Base-by-base conservation (phyloP, 164 flowering plant genomes). In the Brasenia schreberi region DNA sequence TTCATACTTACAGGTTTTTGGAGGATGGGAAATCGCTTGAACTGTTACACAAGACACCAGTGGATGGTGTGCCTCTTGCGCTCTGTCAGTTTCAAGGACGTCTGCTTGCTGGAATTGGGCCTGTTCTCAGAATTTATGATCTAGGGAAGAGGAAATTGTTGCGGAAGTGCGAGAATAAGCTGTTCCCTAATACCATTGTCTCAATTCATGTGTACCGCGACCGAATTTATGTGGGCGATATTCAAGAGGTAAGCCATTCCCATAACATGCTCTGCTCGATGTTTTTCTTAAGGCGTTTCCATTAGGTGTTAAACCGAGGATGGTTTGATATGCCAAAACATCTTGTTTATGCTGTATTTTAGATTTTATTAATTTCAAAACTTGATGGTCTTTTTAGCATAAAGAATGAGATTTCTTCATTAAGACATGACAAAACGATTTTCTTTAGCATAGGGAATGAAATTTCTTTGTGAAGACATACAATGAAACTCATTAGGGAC, bases 111-210 rank as follows among this genome's bases (percentile, higher is more conserved):
- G 99, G 99, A 33, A 87, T 95, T 69, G 99, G 99, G 43, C 73
- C 87, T 43, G 84, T 90, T 4, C 97, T 95, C 58, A 83, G 97
- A 73, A 71, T 95, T 58, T 95, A 95, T 81, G 99, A 95, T 72
- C 78, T 95, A 78, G 99, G 99, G 58, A 92, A 88, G 69, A 85
- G 74, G 71, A 83, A 84, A 69, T 67, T 95, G 83, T 96, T 95
- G 39, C 81, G 97, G 65, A 95, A 95, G 76, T 95, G 99, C 76
- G 99, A 95, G 77, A 95, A 95, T 77, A 95, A 95, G 84, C 78
- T 88, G 65, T 95, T 95, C 68, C 99, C 99, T 7, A 95, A 90
- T 72, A 69, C 90, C 42, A 90, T 95, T 42, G 62, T 83, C 68
- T 83, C 99, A 19, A 90, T 95, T 68, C 85, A 95, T 64, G 92